Conservation (phyloP, 768 basidiomycete genomes). For the Psilocybe azurescens region DNA sequence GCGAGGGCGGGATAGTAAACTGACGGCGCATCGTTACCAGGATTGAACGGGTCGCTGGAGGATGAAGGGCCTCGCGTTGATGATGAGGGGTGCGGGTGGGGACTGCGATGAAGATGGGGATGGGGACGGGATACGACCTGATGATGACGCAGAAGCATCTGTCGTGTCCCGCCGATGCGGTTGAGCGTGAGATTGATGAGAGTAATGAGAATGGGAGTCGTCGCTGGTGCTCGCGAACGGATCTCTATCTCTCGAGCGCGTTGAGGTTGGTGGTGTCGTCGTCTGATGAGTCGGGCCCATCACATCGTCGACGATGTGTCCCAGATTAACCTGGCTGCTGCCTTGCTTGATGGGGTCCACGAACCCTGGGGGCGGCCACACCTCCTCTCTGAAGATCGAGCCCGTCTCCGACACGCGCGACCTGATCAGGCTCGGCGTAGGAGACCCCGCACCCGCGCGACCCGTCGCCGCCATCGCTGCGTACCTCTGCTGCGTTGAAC, state of each 20-base stretch:
- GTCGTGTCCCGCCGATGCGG: constrained; percentile 14
- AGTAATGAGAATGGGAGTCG: too few relatives aligned
- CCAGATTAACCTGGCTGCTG: constrained; percentile 39
- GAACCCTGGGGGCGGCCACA: constrained; percentile 48
- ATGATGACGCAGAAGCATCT: constrained; percentile 11
- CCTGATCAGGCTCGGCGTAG: constrained; percentile 42
- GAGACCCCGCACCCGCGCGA: constrained; percentile 28
- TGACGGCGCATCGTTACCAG: constrained; percentile 3
- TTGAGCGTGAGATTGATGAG: too few relatives aligned
- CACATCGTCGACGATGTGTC: constrained; percentile 51
- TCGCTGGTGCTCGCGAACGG: neutral
- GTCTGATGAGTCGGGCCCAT: constrained; percentile 44
- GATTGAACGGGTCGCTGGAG: constrained; percentile 17
- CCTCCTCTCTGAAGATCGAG: constrained; percentile 53
- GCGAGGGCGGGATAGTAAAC: constrained; percentile 13
- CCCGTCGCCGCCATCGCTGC: too few relatives aligned
- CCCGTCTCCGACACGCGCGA: constrained; percentile 47
- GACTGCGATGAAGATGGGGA: neutral
- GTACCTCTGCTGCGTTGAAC: too few relatives aligned
- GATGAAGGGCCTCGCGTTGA: too few relatives aligned
- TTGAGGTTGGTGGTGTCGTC: too few relatives aligned
- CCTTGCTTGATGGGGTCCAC: constrained; percentile 43
- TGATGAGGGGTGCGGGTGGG: too few relatives aligned
- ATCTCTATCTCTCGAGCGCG: neutral
- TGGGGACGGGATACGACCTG: neutral